Conservation (phyloP, 1,284 basidiomycete species). For the Naganishia cerealis region DNA sequence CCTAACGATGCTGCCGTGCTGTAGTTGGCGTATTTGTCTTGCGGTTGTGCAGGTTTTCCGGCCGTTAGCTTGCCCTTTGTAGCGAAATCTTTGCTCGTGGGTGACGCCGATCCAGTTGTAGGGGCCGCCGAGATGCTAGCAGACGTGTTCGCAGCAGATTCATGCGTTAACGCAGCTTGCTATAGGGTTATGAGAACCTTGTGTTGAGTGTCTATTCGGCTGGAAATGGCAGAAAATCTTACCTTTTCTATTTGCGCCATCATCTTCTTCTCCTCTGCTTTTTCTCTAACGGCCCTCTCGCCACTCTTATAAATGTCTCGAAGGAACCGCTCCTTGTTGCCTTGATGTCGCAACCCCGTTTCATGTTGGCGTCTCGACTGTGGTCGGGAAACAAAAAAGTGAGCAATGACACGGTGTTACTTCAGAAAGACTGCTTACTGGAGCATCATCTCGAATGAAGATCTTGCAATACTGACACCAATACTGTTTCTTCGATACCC, state of each 20-base stretch:
- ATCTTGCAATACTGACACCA: conserved; percentile 57
- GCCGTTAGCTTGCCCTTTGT: conserved; percentile 17
- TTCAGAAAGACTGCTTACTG: conserved; percentile 51
- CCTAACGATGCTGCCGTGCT: conserved; percentile 80
- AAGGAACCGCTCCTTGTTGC: conserved; percentile 88
- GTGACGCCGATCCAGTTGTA: conserved; percentile 50
- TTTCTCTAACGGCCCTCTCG: conserved; percentile 80
- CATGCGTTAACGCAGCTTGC: conserved; percentile 47
- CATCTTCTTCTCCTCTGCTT: conserved; percentile 79
- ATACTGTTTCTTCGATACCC: conserved; percentile 58
- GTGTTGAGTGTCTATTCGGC: not conserved
- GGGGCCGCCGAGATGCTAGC: conserved; percentile 36
- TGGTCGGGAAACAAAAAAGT: conserved; percentile 34
- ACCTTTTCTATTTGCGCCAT: conserved; percentile 83
- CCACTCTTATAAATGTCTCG: conserved; percentile 89
- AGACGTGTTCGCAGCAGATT: conserved; percentile 35
- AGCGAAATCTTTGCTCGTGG: conserved; percentile 48
- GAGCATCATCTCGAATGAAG: conserved; percentile 85
- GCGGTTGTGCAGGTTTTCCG: conserved; percentile 55
- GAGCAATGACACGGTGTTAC: not conserved
- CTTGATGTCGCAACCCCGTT: conserved; percentile 87
- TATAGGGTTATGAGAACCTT: conserved; percentile 49
- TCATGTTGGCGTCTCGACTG: conserved; percentile 87
- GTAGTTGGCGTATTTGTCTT: conserved; percentile 78
- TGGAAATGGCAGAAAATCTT: conserved; percentile 38